Evolutionary conservation across 768 basidiomycete species (phyloP).

Genomic region (Leccinellum rugosiceps): DNA sequence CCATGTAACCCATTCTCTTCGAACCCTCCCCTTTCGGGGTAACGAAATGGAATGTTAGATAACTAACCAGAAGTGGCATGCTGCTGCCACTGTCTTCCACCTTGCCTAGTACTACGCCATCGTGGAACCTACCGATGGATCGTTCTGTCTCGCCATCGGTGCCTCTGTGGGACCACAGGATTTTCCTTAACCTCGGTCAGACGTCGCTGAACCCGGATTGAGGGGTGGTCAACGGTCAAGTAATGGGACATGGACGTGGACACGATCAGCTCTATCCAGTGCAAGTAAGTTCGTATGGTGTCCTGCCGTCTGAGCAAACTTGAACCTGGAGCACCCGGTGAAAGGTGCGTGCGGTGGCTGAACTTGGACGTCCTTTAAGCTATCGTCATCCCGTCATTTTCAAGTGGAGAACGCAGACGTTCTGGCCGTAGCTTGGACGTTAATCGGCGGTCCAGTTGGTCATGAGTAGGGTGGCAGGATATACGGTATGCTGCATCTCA

Average conservation of each 20-base stretch:
- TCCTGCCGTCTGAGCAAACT: conserved; percentile 48
- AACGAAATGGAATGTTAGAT: conserved; percentile 37
- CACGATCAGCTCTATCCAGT: conserved; percentile 81
- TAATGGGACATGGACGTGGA: conserved; percentile 74
- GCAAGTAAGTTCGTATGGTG: conserved; percentile 55
- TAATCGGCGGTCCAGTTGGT: conserved; percentile 73
- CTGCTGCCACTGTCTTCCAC: conserved; percentile 88
- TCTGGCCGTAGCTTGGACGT: conserved; percentile 50
- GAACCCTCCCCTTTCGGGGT: not conserved
- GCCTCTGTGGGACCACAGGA: conserved; percentile 82
- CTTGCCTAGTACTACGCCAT: conserved; percentile 59
- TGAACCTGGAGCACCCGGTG: conserved; percentile 66
- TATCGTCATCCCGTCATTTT: too few relatives aligned
- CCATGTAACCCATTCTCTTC: conserved; percentile 49
- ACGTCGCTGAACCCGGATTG: conserved; percentile 68
- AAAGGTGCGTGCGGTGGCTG: conserved; percentile 40
- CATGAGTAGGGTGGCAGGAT: conserved; percentile 46
- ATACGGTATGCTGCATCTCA: conserved; percentile 48
- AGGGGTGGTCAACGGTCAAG: conserved; percentile 71
- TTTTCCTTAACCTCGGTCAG: conserved; percentile 78
- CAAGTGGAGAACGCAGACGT: not conserved
- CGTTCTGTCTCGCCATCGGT: conserved; percentile 69
- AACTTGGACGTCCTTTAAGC: not conserved
- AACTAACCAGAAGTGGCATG: conserved; percentile 84
- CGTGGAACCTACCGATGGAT: conserved; percentile 68